A percentile compares a stretch with the other conserved stretches of the same genome.
These are phyloP conservation scores for Neurospora cerealis DNA, from an alignment of 495 filamentous ascomycete species.

Conservation along the genomic window DNA sequence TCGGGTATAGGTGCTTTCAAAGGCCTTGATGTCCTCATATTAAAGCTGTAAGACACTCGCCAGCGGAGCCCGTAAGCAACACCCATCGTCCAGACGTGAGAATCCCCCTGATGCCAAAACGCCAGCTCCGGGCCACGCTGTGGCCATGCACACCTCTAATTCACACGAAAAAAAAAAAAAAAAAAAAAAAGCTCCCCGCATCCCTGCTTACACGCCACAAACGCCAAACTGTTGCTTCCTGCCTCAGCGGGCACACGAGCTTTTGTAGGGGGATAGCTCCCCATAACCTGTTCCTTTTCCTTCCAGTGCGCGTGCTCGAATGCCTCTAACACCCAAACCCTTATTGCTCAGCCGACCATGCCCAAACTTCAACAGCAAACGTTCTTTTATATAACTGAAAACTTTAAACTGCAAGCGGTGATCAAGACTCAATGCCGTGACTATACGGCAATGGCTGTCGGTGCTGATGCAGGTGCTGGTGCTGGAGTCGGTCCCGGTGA, in stretches of 20 bases:
- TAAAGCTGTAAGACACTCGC: neutral
- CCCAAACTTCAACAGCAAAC: neutral
- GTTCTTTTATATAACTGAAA: neutral
- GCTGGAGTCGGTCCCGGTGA: slow-evolving; percentile 7
- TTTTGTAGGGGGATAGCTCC: neutral
- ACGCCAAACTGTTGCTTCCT: neutral
- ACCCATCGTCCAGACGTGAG: neutral
- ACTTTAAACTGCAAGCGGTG: neutral
- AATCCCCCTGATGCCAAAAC: neutral
- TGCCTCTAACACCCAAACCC: neutral
- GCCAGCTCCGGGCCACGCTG: neutral
- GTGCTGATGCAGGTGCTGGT: neutral
- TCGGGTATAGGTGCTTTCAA: neutral
- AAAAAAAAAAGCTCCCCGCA: neutral
- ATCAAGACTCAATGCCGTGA: neutral
- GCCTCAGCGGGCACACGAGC: neutral
- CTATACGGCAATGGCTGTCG: neutral
- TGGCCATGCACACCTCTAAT: neutral
- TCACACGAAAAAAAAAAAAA: neutral
- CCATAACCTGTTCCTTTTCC: neutral
- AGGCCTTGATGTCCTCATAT: neutral
- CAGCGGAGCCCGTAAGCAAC: neutral
- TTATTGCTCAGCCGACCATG: neutral
- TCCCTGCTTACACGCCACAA: neutral
- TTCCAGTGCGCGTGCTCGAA: neutral